Evolutionary conservation across 75 land plant genomes (phyloP).

Genomic region (Larix kaempferi): DNA sequence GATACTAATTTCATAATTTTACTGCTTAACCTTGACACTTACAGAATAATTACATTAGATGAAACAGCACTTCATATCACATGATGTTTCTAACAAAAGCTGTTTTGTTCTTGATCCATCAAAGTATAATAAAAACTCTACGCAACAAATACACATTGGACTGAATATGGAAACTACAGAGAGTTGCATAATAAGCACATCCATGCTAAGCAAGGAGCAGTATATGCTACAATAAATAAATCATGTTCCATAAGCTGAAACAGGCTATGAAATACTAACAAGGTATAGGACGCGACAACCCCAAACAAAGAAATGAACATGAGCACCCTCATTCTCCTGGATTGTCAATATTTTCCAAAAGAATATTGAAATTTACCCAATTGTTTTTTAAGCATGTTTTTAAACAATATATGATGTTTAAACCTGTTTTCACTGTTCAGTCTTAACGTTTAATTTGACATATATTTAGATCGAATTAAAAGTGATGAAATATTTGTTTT

Average conservation of each 20-base stretch:
- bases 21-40: neutral
- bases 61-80: neutral
- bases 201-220: neutral
- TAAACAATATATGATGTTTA: too few relatives aligned
- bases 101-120: neutral
- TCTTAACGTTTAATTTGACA: too few relatives aligned
- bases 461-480: too few relatives aligned
- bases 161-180: neutral
- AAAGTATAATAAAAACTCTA: neutral
- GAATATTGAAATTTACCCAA: too few relatives aligned
- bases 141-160: neutral
- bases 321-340: too few relatives aligned
- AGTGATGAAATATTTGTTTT: too few relatives aligned
- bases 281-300: neutral
- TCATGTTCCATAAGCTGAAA: neutral
- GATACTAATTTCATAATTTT: neutral
- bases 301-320: neutral
- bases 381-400: too few relatives aligned
- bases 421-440: too few relatives aligned
- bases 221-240: neutral
- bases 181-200: neutral
- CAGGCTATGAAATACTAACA: neutral
- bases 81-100: neutral
- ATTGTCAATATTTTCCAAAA: too few relatives aligned
- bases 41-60: neutral